Conservation (phyloP, 495 filamentous ascomycete genomes). For the Penicillium ochrochloron region DNA sequence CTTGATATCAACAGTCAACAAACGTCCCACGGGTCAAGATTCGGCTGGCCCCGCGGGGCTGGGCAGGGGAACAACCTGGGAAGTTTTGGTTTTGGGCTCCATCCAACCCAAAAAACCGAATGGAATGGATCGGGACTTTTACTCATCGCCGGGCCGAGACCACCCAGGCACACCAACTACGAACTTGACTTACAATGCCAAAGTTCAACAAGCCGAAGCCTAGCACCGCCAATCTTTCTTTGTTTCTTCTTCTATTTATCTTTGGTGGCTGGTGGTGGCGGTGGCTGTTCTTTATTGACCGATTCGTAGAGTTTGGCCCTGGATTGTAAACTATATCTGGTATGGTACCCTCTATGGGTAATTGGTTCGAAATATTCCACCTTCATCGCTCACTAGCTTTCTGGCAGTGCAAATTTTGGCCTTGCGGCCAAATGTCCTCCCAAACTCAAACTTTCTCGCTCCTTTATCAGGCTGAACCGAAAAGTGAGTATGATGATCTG, state of each 20-base stretch:
- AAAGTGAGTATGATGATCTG: no score
- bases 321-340: background rate
- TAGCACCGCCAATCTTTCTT: background rate
- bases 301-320: background rate
- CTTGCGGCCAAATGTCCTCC: no score
- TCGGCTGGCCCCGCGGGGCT: slow-evolving; percentile 21
- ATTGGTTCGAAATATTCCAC: background rate
- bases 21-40: slow-evolving; percentile 28
- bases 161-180: background rate
- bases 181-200: background rate
- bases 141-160: slow-evolving; percentile 1
- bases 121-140: background rate
- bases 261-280: background rate
- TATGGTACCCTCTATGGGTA: background rate
- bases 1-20: slow-evolving; percentile 11
- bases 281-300: background rate
- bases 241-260: background rate
- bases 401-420: no score
- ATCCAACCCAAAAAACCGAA: background rate
- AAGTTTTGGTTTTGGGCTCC: background rate
- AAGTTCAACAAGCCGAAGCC: background rate
- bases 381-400: background rate
- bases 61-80: background rate
- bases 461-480: no score
- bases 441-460: no score